Evolutionary conservation across 768 basidiomycete species (phyloP), one percentile per base, ranked within the genome.

Genomic region (Myochromella boudieri): DNA sequence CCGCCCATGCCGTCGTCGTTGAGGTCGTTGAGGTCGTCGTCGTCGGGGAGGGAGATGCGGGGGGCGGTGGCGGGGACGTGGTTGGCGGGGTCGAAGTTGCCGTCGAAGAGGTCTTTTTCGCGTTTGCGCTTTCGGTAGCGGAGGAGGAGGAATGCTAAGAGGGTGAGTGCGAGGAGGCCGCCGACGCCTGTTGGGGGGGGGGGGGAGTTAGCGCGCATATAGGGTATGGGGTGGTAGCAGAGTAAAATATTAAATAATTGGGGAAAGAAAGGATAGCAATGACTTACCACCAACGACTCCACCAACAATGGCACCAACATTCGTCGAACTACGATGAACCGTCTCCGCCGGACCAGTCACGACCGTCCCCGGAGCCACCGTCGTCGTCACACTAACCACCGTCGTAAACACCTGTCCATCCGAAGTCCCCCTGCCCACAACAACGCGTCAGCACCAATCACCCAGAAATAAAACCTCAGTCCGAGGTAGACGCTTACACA

Each of bases 261-360:
- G n/a, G n/a, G n/a, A n/a, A n/a, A n/a, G n/a, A 31, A 12, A 4
- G 33, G 34, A 38, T 6, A 11, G 2, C 15, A 15, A 31, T 6
- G 12, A 46, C 65, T 34, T 51, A 52, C 77, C 79, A 46, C 77
- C 78, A n/a, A 80, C 74, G 2, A 73, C 70, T 14, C 75, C 75
- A 8, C 79, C 79, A 3, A 78, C 70, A 46, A 81, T 79, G 3
- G 76, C 64, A 22, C 68, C 75, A 0, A 66, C 68, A 46, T 68
- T 63, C 18, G 50, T 45, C 7, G 36, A 44, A 1, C 42, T 24
- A 10, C 36, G 24, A n/a, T 48, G 24, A n/a, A 29, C 14, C 33
- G 33, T 15, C 7, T 17, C 3, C 1, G 55, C 11, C 0, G 48
- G 8, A 7, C 42, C 14, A 3, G 68, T 54, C 22, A 60, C 45